Evolutionary conservation across 2,329 filamentous ascomycete species (phyloP).

Genomic region (Biscogniauxia sp.): DNA sequence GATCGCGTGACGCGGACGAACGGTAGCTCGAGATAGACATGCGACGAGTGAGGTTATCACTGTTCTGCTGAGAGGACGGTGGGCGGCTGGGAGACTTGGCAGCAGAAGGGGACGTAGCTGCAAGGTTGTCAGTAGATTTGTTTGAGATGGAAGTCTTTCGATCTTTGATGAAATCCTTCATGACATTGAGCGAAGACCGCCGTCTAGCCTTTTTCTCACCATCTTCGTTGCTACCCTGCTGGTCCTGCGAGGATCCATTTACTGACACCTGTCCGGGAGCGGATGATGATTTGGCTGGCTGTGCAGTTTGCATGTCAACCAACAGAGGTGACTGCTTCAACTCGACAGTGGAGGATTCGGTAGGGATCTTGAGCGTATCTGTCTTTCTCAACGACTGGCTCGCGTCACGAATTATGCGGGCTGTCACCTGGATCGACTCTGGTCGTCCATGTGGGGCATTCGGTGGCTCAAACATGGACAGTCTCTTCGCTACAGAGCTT

Average conservation of each 20-base stretch:
- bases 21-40: slow-evolving; percentile 63
- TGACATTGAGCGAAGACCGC: slow-evolving; percentile 58
- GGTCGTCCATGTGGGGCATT: slow-evolving; percentile 47
- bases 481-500: slow-evolving; percentile 52
- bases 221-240: slow-evolving; percentile 39
- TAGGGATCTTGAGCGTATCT: slow-evolving; percentile 40
- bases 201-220: slow-evolving; percentile 40
- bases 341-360: slow-evolving; percentile 48
- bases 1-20: slow-evolving; percentile 51
- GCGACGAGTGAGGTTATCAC: slow-evolving; percentile 52
- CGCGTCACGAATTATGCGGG: slow-evolving; percentile 73
- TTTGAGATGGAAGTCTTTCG: slow-evolving; percentile 49
- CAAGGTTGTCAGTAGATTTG: slow-evolving; percentile 46
- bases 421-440: slow-evolving; percentile 85
- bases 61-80: slow-evolving; percentile 44
- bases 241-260: slow-evolving; percentile 39
- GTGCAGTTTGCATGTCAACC: slow-evolving; percentile 53
- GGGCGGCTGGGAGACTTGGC: slow-evolving; percentile 47
- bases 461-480: slow-evolving; percentile 53
- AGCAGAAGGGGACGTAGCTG: slow-evolving; percentile 26
- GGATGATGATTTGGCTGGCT: slow-evolving; percentile 28
- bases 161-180: slow-evolving; percentile 62
- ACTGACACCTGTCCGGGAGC: slow-evolving; percentile 26
- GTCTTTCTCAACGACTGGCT: slow-evolving; percentile 40
- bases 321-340: slow-evolving; percentile 59